These are phyloP conservation scores for Nepenthes mirabilis DNA, from an alignment of 148 eudicot genomes.

Conservation along the genomic window DNA sequence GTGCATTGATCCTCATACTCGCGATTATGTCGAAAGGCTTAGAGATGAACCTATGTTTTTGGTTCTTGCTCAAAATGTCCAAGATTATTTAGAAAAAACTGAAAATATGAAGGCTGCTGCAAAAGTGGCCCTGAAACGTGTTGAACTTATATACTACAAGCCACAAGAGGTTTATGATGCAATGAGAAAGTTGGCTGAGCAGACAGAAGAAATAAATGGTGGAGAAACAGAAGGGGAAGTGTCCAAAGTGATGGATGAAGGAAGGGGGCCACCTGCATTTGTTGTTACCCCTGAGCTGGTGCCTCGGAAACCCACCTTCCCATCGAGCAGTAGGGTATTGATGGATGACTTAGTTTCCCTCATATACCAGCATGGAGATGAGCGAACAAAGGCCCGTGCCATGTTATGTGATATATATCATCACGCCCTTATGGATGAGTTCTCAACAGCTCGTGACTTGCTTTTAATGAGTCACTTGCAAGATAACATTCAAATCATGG, in stretches of 20 bases:
- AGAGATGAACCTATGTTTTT: conserved; percentile 62
- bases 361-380: conserved; percentile 78
- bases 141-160: conserved; percentile 64
- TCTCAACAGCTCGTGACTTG: conserved; percentile 64
- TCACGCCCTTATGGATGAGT: conserved; percentile 80
- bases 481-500: conserved; percentile 76
- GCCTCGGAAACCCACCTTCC: conserved; percentile 65
- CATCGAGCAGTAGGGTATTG: conserved; percentile 59
- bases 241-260: conserved; percentile 27
- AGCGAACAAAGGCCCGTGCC: conserved; percentile 88
- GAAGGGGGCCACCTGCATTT: conserved; percentile 52
- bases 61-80: conserved; percentile 69
- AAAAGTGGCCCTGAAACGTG: conserved; percentile 60
- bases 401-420: conserved; percentile 93
- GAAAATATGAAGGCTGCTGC: conserved; percentile 65
- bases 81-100: conserved; percentile 48
- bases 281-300: conserved; percentile 58
- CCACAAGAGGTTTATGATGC: conserved; percentile 84
- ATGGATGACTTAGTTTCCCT: conserved; percentile 81
- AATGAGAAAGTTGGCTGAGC: conserved; percentile 73
- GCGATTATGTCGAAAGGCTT: conserved; percentile 76
- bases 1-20: conserved; percentile 76
- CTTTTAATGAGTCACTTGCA: conserved; percentile 90
- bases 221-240: conserved; percentile 30
- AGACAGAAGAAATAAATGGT: conserved; percentile 21